phyloP scores from a whole-genome alignment of 768 basidiomycete species.

The Kwoniella pini region DNA sequence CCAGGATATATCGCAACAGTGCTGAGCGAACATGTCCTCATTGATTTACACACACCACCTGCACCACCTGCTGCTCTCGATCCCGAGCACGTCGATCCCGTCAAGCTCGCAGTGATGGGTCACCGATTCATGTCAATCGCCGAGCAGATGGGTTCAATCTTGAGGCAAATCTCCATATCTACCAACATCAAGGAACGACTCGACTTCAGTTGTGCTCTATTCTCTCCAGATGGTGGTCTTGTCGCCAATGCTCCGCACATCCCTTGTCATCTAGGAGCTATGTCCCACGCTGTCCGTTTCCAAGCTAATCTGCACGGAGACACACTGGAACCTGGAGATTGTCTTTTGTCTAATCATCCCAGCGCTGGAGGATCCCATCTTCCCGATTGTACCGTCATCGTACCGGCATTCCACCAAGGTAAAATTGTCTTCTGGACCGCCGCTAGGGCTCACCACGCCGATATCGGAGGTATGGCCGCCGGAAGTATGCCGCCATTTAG shows the following conservation, averaged over 20 bases:
- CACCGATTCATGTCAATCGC: constrained; percentile 98
- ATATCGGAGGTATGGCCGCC: constrained; percentile 67
- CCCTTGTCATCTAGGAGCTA: constrained; percentile 31
- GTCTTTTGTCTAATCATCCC: constrained; percentile 71
- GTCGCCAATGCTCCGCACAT: constrained; percentile 76
- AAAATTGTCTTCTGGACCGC: constrained; percentile 66
- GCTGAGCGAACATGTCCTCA: constrained; percentile 32
- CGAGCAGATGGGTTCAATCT: constrained; percentile 81
- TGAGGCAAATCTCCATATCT: constrained; percentile 86
- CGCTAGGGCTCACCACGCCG: constrained; percentile 88
- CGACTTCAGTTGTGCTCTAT: constrained; percentile 85
- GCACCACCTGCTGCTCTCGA: not conserved
- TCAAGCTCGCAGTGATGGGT: constrained; percentile 80
- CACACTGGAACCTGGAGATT: constrained; percentile 74
- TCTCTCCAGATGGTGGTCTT: constrained; percentile 86
- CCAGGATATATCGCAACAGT: constrained; percentile 55
- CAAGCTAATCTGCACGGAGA: constrained; percentile 30
- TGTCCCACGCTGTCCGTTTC: constrained; percentile 32
- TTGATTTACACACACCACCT: constrained; percentile 35
- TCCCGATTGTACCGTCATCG: constrained; percentile 90
- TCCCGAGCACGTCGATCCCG: constrained; percentile 32
- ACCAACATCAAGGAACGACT: constrained; percentile 95
- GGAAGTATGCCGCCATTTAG: constrained; percentile 93
- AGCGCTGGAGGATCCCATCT: constrained; percentile 60
- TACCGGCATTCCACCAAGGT: constrained; percentile 72